Evolutionary conservation across 768 basidiomycete genomes (phyloP).

Genomic region (Tylopilus sp.): DNA sequence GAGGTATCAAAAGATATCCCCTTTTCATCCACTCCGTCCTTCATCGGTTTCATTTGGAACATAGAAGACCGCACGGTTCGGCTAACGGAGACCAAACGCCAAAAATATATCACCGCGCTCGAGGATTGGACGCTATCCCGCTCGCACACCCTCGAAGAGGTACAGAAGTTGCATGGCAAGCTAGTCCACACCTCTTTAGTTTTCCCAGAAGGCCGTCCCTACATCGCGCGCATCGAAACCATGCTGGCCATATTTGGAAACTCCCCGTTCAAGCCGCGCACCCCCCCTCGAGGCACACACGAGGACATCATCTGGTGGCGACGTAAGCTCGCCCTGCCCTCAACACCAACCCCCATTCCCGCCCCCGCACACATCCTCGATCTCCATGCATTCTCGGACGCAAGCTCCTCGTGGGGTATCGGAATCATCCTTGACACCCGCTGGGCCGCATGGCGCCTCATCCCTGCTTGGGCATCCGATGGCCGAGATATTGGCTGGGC

Average conservation of each 20-base stretch:
- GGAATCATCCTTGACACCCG: not conserved
- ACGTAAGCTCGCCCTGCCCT: not conserved
- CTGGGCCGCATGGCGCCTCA: not conserved
- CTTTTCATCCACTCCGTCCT: not conserved
- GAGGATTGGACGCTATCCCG: not conserved
- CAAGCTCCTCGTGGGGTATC: not conserved
- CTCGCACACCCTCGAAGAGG: not conserved
- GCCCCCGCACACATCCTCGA: not conserved
- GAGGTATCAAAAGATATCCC: not conserved
- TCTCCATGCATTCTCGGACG: not conserved
- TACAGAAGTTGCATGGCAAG: not conserved
- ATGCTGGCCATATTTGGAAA: not conserved
- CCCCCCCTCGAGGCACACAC: not conserved
- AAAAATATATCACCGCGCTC: not conserved
- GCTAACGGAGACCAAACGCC: not conserved
- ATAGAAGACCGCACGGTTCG: not conserved
- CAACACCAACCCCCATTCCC: not conserved
- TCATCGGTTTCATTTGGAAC: not conserved
- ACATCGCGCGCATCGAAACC: not conserved
- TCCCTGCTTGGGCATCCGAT: not conserved
- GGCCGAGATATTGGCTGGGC: not conserved
- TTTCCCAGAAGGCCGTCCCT: not conserved
- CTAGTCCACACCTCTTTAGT: not conserved
- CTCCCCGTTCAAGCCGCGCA: not conserved
- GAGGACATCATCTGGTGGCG: not conserved